Conservation (phyloP, 805 yeast species). For the Kodamaea kakaduensis region DNA sequence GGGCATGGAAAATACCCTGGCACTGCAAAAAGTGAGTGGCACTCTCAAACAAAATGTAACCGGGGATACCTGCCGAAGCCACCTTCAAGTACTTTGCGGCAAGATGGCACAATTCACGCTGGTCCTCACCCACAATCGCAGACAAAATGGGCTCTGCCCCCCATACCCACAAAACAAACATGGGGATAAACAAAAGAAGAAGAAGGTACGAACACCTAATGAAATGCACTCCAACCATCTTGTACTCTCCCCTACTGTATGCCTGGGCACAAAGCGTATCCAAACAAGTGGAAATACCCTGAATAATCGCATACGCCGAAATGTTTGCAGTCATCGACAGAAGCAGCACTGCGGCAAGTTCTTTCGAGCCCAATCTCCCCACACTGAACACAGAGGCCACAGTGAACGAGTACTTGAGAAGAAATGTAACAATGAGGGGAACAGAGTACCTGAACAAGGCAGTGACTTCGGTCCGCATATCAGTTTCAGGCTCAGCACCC, state of each 20-base stretch:
- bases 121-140: slow-evolving; percentile 12
- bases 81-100: slow-evolving; percentile 58
- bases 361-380: slow-evolving; percentile 66
- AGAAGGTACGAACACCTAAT: slow-evolving; percentile 62
- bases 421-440: slow-evolving; percentile 64
- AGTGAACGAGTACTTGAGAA: slow-evolving; percentile 67
- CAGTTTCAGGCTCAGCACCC: slow-evolving; percentile 44
- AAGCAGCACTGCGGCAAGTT: slow-evolving; percentile 70
- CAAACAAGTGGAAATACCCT: slow-evolving; percentile 74
- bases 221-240: slow-evolving; percentile 63
- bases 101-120: slow-evolving; percentile 34
- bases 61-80: slow-evolving; percentile 65
- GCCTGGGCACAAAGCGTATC: slow-evolving; percentile 80
- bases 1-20: slow-evolving; percentile 77
- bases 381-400: slow-evolving; percentile 77
- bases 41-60: slow-evolving; percentile 67
- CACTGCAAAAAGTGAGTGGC: slow-evolving; percentile 71
- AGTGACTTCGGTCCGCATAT: slow-evolving; percentile 33
- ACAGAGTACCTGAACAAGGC: slow-evolving; percentile 40
- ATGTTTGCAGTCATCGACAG: slow-evolving; percentile 78
- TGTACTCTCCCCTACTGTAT: slow-evolving; percentile 62
- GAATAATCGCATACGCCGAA: slow-evolving; percentile 68
- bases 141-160: slow-evolving; percentile 49
- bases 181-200: slow-evolving; percentile 48
- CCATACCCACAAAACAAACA: slow-evolving; percentile 58